Percentiles rank a stretch among this genome's conserved stretches.
These are phyloP conservation scores for Rutidosis leptorrhynchoides DNA, from an alignment of 129 eudicot species.

Conservation along the genomic window DNA sequence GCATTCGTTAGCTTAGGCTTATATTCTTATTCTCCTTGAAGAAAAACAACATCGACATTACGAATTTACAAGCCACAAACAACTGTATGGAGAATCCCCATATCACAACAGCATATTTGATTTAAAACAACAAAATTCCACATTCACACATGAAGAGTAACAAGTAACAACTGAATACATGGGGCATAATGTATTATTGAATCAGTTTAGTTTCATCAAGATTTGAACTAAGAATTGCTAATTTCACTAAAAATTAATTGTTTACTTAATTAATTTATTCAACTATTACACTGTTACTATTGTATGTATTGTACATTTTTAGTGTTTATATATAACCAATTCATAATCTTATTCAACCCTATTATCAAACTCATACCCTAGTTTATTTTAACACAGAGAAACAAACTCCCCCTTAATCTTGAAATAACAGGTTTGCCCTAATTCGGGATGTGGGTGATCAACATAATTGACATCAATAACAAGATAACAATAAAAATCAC, in stretches of 20 bases:
- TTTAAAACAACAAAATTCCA: no score
- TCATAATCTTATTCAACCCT: no score
- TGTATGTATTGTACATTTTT: neutral
- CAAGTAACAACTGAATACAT: slow-evolving; percentile 1
- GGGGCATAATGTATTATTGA: neutral
- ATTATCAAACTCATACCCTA: no score
- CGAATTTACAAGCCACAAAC: neutral
- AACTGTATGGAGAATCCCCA: neutral
- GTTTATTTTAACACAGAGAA: no score
- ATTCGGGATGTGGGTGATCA: neutral
- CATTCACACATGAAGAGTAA: slow-evolving; percentile 4
- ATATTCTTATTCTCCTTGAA: neutral
- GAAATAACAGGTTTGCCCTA: neutral
- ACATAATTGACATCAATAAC: neutral
- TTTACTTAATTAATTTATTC: neutral
- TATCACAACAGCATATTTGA: neutral
- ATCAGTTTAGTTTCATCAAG: neutral
- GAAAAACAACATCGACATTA: neutral
- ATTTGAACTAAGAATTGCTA: no score
- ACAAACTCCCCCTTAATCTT: neutral
- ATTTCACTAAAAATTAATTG: neutral
- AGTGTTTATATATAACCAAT: neutral
- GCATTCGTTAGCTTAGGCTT: neutral
- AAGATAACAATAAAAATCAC: neutral
- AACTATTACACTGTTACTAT: neutral